phyloP scores from a whole-genome alignment of 805 yeast genomes.

The Wickerhamia fluorescens region DNA sequence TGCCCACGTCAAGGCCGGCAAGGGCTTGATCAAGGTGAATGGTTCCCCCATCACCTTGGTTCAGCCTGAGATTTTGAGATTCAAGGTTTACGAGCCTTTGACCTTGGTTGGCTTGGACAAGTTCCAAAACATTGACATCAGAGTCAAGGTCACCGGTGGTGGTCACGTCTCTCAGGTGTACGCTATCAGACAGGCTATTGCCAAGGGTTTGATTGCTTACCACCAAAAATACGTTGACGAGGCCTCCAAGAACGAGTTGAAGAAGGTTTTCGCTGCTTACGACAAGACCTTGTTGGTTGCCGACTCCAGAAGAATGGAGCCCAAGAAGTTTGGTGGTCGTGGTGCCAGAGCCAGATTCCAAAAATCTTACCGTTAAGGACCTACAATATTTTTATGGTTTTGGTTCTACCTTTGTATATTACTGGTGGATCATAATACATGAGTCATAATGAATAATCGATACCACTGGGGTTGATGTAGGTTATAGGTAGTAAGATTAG shows the following conservation, averaged over 20 bases:
- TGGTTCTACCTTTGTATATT: too few species aligned
- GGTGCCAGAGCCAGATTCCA: constrained; percentile 99
- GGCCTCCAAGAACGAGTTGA: constrained; percentile 98
- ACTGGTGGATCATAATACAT: too few species aligned
- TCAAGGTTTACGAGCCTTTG: constrained; percentile 99
- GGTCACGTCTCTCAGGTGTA: constrained; percentile 99
- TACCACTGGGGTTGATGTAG: too few species aligned
- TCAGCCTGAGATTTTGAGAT: constrained; percentile 97
- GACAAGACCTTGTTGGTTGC: constrained; percentile 99
- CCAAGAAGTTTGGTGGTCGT: constrained; percentile 99
- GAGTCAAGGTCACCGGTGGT: constrained; percentile 99
- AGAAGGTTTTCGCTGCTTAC: constrained; percentile 94
- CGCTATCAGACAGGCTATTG: constrained; percentile 99
- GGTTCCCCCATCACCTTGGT: constrained; percentile 99
- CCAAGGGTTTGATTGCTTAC: constrained; percentile 99
- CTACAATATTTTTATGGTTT: constrained; percentile 3
- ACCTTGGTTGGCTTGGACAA: constrained; percentile 97
- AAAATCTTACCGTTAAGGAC: constrained; percentile 97
- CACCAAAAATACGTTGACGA: constrained; percentile 99
- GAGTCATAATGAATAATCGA: too few species aligned
- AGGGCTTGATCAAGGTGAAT: constrained; percentile 98
- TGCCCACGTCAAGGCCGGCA: constrained; percentile 99
- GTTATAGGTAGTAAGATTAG: too few species aligned
- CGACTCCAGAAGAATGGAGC: constrained; percentile 99
- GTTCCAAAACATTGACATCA: constrained; percentile 96